Evolutionary conservation across 345 rosid species (phyloP).

Genomic region (Crucihimalaya himalaica): DNA sequence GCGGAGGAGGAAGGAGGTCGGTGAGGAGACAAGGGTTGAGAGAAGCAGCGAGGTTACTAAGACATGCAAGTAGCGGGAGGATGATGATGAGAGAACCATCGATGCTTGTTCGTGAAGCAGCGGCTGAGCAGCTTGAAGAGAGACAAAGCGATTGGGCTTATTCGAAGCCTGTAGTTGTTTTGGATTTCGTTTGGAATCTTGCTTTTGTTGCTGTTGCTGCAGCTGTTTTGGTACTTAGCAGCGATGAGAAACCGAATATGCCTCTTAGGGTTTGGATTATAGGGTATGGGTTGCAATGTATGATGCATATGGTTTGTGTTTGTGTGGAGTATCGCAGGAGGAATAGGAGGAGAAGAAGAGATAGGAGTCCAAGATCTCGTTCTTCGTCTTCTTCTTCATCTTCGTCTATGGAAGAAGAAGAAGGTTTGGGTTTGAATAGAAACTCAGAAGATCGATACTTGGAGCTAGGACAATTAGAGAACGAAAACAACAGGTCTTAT

Average conservation of each 20-base stretch:
- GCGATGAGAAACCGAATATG: slow-evolving; percentile 61
- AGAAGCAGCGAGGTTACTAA: slow-evolving; percentile 78
- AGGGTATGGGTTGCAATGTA: slow-evolving; percentile 83
- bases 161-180: slow-evolving; percentile 86
- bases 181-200: slow-evolving; percentile 83
- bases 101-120: slow-evolving; percentile 88
- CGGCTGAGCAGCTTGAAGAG: slow-evolving; percentile 97
- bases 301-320: slow-evolving; percentile 84
- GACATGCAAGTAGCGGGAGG: slow-evolving; percentile 93
- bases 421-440: slow-evolving; percentile 47
- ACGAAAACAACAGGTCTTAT: slow-evolving; percentile 59
- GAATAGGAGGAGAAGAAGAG: slow-evolving; percentile 48
- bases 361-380: slow-evolving; percentile 33
- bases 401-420: slow-evolving; percentile 43
- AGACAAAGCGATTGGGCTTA: slow-evolving; percentile 99
- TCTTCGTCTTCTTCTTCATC: slow-evolving; percentile 37
- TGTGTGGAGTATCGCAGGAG: slow-evolving; percentile 73
- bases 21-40: slow-evolving; percentile 71
- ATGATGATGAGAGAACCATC: slow-evolving; percentile 92
- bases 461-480: slow-evolving; percentile 55
- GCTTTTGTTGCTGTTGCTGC: slow-evolving; percentile 78
- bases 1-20: slow-evolving; percentile 44
- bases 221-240: slow-evolving; percentile 58
- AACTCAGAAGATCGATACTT: slow-evolving; percentile 55
- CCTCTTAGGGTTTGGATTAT: slow-evolving; percentile 83